Percentiles rank a stretch among this genome's conserved stretches.
Evolutionary conservation across 2,329 filamentous ascomycete species (phyloP).

Genomic region (Pseudogymnoascus sp.): DNA sequence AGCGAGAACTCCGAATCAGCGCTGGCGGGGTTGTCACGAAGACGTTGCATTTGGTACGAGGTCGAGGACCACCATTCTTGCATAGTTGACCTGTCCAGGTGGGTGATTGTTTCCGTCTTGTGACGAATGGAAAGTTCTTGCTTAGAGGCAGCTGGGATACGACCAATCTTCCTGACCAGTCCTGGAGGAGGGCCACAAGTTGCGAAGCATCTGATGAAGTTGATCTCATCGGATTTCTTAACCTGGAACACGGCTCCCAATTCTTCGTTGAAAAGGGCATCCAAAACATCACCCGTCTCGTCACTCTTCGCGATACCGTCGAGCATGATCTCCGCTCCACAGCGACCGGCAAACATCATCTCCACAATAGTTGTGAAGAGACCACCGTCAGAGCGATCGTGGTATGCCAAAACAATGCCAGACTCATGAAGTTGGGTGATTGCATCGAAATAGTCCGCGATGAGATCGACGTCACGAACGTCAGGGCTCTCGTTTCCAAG

Average conservation of each 20-base stretch:
- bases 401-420: conserved; percentile 79
- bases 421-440: conserved; percentile 58
- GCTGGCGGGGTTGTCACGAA: conserved; percentile 80
- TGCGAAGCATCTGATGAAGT: conserved; percentile 84
- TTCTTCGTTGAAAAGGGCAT: conserved; percentile 90
- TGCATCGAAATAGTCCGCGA: conserved; percentile 89
- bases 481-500: conserved; percentile 80
- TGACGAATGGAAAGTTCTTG: conserved; percentile 73
- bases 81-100: conserved; percentile 61
- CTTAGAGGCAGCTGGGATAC: conserved; percentile 58
- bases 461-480: conserved; percentile 69
- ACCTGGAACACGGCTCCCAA: conserved; percentile 95
- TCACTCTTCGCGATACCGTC: conserved; percentile 62
- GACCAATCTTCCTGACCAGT: conserved; percentile 76
- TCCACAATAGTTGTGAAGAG: conserved; percentile 84
- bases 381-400: conserved; percentile 90
- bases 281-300: conserved; percentile 53
- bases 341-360: conserved; percentile 97
- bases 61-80: conserved; percentile 86
- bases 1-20: conserved; percentile 75
- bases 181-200: conserved; percentile 78
- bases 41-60: conserved; percentile 82
- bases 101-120: conserved; percentile 59
- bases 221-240: conserved; percentile 70
- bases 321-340: conserved; percentile 76